Base-by-base conservation (phyloP, 257 asterid genomes). In the Ajuga chamaepitys region DNA sequence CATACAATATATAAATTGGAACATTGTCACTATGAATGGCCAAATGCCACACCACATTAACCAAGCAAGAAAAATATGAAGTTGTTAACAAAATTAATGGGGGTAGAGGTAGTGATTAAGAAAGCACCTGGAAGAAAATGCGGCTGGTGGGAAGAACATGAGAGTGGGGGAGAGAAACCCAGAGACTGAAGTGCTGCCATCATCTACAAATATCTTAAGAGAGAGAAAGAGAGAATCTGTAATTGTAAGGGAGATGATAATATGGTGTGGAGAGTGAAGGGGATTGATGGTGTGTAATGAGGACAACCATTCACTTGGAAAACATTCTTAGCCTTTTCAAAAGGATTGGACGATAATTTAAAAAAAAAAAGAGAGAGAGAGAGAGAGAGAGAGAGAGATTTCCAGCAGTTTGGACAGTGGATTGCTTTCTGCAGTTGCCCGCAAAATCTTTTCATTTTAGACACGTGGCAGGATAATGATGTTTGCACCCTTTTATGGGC, bases 171-270 rank as follows among this genome's bases (percentile, higher is more conserved):
- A 25, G 86, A 78, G 78, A 80, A 77, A 66, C 78, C 87, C 51
- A 86, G 67, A 14, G 88, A 87, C 35, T 82, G 97, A 53, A 87
- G 81, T 54, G 87, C 74, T 58, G 97, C 93, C 93, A 84, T 82
- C 32, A 48, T 38, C 22, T 30, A 26, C 25, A n/a, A 37, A 16
- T 32, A 16, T 46, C 30, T 12, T 22, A 16, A 73, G 70, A 72
- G 70, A 22, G 67, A 71, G 25, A 42, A 26, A 42, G 57, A 34
- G 52, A 22, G 47, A n/a, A 11, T 3, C n/a, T n/a, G n/a, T n/a
- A n/a, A n/a, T n/a, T n/a, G n/a, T n/a, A n/a, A n/a, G 64, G 37
- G 68, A 8, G 74, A 70, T 67, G 70, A 69, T 70, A 78, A 66
- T 63, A 77, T 67, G 74, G 66, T 12, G 47, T 35, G 75, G 53